A percentile compares a stretch with the other conserved stretches of the same genome.
Evolutionary conservation across 2,329 filamentous ascomycete genomes (phyloP).

Genomic region (Niveomyces coronatus): DNA sequence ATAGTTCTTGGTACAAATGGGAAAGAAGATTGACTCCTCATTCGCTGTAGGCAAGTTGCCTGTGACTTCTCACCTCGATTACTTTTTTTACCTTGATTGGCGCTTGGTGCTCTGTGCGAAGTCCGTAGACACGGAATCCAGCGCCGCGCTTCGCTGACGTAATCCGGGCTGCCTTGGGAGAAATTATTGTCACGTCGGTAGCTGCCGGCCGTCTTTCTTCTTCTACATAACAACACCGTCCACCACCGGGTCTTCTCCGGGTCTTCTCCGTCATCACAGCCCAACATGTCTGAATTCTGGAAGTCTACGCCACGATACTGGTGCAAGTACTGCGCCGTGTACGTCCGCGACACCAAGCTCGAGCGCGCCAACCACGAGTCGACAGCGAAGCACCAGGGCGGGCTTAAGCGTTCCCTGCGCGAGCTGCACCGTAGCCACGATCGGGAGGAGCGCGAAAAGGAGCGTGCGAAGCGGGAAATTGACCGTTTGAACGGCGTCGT

Average conservation of each 20-base stretch:
- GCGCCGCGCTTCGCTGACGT: too few relatives aligned
- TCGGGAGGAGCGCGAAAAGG: conserved; percentile 68
- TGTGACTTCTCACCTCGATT: too few relatives aligned
- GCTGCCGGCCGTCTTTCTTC: too few relatives aligned
- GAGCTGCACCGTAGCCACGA: conserved; percentile 82
- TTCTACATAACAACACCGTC: too few relatives aligned
- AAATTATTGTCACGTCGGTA: too few relatives aligned
- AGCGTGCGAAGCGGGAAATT: conserved; percentile 73
- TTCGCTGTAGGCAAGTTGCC: too few relatives aligned
- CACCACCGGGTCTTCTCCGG: too few relatives aligned
- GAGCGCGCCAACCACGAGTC: conserved; percentile 84
- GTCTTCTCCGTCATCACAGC: too few relatives aligned
- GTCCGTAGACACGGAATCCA: too few relatives aligned
- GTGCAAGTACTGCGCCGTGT: conserved; percentile 94
- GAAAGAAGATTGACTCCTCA: neutral
- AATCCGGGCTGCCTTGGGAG: too few relatives aligned
- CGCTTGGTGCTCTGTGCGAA: too few relatives aligned
- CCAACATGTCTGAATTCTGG: conserved; percentile 89
- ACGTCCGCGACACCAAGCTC: conserved; percentile 84
- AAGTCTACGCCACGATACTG: conserved; percentile 96
- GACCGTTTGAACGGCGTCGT: conserved; percentile 75
- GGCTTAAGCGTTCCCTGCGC: conserved; percentile 79
- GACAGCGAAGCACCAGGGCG: conserved; percentile 73
- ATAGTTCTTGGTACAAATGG: conserved; percentile 11
- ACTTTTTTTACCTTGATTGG: too few relatives aligned